Conservation (phyloP, 805 yeast species). For the Kluyveromyces lactis region DNA sequence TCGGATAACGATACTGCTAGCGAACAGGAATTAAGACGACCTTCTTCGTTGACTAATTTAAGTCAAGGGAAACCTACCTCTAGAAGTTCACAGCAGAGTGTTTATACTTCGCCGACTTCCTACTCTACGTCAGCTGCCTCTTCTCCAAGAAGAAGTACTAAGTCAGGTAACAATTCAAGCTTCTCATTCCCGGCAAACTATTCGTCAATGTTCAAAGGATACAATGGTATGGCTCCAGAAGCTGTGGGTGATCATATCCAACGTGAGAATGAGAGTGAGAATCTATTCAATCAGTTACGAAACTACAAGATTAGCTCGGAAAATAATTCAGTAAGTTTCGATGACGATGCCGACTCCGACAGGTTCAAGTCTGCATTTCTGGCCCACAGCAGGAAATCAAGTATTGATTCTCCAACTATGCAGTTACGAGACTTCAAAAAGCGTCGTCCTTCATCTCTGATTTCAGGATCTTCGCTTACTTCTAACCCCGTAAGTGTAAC, state of each 20-base stretch:
- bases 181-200: background rate
- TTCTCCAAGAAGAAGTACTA: slow-evolving; percentile 2
- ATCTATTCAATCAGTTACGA: slow-evolving; percentile 9
- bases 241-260: background rate
- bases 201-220: background rate
- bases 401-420: slow-evolving; percentile 1
- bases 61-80: background rate
- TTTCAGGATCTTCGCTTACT: background rate
- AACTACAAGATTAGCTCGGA: background rate
- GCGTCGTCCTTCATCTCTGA: background rate
- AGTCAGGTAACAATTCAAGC: slow-evolving; percentile 1
- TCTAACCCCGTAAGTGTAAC: background rate
- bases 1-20: background rate
- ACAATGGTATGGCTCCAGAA: background rate
- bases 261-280: slow-evolving; percentile 8
- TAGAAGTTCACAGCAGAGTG: background rate
- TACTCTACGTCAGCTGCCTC: background rate
- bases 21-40: background rate
- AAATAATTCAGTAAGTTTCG: background rate
- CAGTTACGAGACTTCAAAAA: background rate
- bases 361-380: background rate
- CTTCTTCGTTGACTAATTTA: background rate
- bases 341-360: background rate
- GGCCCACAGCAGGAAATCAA: background rate
- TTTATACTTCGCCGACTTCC: background rate